Conservation (phyloP, 345 rosid species). For the Acer negundo region DNA sequence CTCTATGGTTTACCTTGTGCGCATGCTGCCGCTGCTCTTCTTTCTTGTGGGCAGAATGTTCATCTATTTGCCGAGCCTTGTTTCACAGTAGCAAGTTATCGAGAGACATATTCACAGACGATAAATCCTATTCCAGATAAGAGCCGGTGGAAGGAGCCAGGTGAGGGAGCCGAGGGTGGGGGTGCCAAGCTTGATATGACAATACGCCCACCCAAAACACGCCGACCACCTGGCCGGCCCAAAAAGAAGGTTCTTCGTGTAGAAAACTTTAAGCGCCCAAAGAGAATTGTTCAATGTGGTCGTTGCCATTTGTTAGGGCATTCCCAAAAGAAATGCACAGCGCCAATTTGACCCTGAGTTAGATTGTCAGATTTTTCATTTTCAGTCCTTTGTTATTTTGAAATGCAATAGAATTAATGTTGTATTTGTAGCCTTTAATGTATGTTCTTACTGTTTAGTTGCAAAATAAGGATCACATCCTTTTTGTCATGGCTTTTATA, state of each 20-base stretch:
- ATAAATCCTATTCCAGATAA: constrained; percentile 70
- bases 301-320: constrained; percentile 98
- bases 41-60: constrained; percentile 85
- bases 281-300: constrained; percentile 96
- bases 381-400: constrained; percentile 13
- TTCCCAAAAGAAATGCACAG: constrained; percentile 97
- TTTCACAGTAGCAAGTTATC: constrained; percentile 73
- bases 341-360: constrained; percentile 61
- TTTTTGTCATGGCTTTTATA: constrained; percentile 1
- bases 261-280: constrained; percentile 93
- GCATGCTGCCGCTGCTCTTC: constrained; percentile 94
- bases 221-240: constrained; percentile 98
- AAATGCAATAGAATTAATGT: constrained; percentile 27
- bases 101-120: constrained; percentile 76
- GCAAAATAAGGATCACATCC: constrained; percentile 27
- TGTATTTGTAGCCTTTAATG: constrained; percentile 44
- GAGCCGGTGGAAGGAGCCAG: constrained; percentile 62
- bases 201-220: constrained; percentile 82
- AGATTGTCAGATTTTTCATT: constrained; percentile 16
- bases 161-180: constrained; percentile 63
- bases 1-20: constrained; percentile 93
- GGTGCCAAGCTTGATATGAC: constrained; percentile 59
- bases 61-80: constrained; percentile 83
- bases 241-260: constrained; percentile 93
- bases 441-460: constrained; percentile 29